Conservation (phyloP, 805 yeast species). For the Candida jianshihensis region DNA sequence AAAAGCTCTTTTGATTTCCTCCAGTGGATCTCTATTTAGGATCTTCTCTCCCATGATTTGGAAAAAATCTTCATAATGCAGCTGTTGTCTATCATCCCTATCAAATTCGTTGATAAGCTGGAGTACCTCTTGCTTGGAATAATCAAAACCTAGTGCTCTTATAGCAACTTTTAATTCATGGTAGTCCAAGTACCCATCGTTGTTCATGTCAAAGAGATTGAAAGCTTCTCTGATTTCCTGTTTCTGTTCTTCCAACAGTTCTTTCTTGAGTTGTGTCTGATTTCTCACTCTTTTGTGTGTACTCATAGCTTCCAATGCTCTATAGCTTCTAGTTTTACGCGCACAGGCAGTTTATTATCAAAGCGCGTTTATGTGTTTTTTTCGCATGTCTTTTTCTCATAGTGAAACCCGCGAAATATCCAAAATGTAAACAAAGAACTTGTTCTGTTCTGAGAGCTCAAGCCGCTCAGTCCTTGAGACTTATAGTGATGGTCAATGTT, state of each 20-base stretch:
- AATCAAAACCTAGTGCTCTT: constrained; percentile 87
- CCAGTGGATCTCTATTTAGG: constrained; percentile 85
- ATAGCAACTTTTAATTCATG: constrained; percentile 89
- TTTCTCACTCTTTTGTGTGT: constrained; percentile 12
- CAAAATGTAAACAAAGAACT: too few relatives aligned
- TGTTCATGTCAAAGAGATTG: constrained; percentile 84
- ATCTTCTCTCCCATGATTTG: constrained; percentile 66
- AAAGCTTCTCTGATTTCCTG: constrained; percentile 93
- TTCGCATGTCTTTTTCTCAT: not conserved
- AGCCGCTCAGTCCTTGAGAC: not conserved
- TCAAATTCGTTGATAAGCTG: constrained; percentile 77
- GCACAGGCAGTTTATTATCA: not conserved
- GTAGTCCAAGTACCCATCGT: constrained; percentile 83
- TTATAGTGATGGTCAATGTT: constrained; percentile 5
- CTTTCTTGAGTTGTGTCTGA: constrained; percentile 43
- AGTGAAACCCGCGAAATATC: too few relatives aligned
- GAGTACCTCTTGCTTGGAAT: constrained; percentile 66
- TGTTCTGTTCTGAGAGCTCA: not conserved
- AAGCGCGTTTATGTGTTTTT: not conserved
- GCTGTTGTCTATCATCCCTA: constrained; percentile 62
- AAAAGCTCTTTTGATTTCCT: constrained; percentile 88
- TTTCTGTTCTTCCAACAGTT: constrained; percentile 77
- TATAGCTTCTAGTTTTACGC: not conserved
- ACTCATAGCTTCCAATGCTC: not conserved
- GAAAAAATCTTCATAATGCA: constrained; percentile 77